Evolutionary conservation across 164 flowering plant genomes (phyloP).

Genomic region (Vitis vinifera): ASM3070453v1 NC_081811.1:29793501-29794000

Average conservation of each 20-base stretch:
- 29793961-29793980: constrained; percentile 78
- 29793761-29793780: neutral
- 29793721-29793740: neutral
- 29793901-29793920: neutral
- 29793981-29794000: constrained; percentile 94
- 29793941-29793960: neutral
- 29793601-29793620: too few relatives aligned
- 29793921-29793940: neutral
- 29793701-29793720: too few relatives aligned
- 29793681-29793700: too few relatives aligned
- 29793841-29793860: constrained; percentile 75
- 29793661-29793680: too few relatives aligned
- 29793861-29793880: constrained; percentile 50
- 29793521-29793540: too few relatives aligned
- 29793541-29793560: too few relatives aligned
- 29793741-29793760: too few relatives aligned
- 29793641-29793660: too few relatives aligned
- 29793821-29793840: constrained; percentile 91
- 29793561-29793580: too few relatives aligned
- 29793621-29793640: too few relatives aligned
- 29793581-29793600: too few relatives aligned
- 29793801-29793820: constrained; percentile 98
- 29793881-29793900: neutral
- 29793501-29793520: too few relatives aligned
- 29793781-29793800: constrained; percentile 77